These are phyloP conservation scores for Leishmania major DNA, from an alignment of 208 protist species.

Conservation along the genomic window DNA sequence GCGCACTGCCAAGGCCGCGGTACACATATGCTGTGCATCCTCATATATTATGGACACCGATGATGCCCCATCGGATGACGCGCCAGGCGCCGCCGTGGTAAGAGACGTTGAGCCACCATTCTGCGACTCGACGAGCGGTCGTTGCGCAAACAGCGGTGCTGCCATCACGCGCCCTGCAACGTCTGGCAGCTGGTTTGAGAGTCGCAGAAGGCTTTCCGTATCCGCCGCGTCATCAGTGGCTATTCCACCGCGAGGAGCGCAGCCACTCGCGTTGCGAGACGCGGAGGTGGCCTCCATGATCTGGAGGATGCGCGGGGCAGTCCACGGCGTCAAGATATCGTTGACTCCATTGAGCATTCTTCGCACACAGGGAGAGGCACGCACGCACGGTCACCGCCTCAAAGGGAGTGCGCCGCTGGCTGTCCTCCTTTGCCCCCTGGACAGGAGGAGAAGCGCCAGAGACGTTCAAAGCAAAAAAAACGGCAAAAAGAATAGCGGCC, in stretches of 20 bases:
- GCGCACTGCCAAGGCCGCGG: slow-evolving; percentile 37
- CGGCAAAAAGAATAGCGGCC: background rate
- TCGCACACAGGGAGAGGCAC: background rate
- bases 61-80: background rate
- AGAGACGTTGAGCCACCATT: background rate
- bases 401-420: background rate
- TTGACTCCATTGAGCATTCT: slow-evolving; percentile 21
- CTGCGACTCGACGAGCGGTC: slow-evolving; percentile 24
- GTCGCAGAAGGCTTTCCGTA: slow-evolving; percentile 38
- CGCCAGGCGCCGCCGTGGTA: background rate
- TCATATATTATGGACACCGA: slow-evolving; percentile 7
- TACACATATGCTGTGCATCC: slow-evolving; percentile 48
- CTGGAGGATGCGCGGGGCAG: slow-evolving; percentile 40
- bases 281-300: slow-evolving; percentile 48
- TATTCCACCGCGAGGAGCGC: background rate
- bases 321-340: slow-evolving; percentile 59
- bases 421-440: background rate
- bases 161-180: slow-evolving; percentile 67
- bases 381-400: background rate
- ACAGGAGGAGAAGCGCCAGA: background rate
- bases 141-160: slow-evolving; percentile 64
- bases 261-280: slow-evolving; percentile 6
- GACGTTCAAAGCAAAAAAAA: background rate
- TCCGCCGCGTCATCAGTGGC: slow-evolving; percentile 21
- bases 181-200: slow-evolving; percentile 53